Conservation (phyloP, 768 basidiomycete species). For the Jaapia argillacea region DNA sequence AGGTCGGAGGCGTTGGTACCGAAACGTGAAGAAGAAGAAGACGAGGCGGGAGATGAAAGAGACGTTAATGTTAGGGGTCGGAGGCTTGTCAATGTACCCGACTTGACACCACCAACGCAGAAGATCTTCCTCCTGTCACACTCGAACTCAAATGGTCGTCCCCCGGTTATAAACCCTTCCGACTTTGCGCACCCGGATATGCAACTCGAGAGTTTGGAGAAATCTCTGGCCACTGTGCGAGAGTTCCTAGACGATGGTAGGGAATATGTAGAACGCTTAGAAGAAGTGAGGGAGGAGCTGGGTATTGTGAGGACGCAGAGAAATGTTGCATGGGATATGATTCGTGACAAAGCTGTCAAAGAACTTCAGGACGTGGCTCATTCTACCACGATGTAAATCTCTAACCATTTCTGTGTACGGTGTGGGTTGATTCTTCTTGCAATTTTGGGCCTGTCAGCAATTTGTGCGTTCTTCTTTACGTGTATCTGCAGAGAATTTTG, state of each 20-base stretch:
- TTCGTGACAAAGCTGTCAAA: conserved; percentile 62
- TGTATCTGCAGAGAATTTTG: too few species aligned
- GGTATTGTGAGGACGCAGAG: conserved; percentile 68
- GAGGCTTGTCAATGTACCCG: conserved; percentile 50
- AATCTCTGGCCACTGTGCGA: conserved; percentile 59
- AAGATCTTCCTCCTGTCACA: conserved; percentile 55
- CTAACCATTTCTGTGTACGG: too few species aligned
- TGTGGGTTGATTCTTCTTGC: too few species aligned
- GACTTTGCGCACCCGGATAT: conserved; percentile 56
- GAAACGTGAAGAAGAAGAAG: conserved; percentile 28
- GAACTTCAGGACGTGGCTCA: conserved; percentile 63
- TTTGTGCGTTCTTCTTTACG: too few species aligned
- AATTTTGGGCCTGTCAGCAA: too few species aligned
- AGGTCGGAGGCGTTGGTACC: too few species aligned
- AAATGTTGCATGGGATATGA: conserved; percentile 65
- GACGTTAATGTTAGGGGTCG: conserved; percentile 28
- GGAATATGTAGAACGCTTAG: conserved; percentile 77
- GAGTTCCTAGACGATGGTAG: conserved; percentile 82
- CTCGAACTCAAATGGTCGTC: conserved; percentile 31
- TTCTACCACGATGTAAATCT: conserved; percentile 1
- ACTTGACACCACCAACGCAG: conserved; percentile 53
- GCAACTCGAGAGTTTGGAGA: conserved; percentile 65
- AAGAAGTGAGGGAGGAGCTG: conserved; percentile 75
- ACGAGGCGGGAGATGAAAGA: conserved; percentile 35
- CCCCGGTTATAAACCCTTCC: conserved; percentile 44